Conservation (phyloP, 2,329 filamentous ascomycete species). For the Myriosclerotinia scirpicola region DNA sequence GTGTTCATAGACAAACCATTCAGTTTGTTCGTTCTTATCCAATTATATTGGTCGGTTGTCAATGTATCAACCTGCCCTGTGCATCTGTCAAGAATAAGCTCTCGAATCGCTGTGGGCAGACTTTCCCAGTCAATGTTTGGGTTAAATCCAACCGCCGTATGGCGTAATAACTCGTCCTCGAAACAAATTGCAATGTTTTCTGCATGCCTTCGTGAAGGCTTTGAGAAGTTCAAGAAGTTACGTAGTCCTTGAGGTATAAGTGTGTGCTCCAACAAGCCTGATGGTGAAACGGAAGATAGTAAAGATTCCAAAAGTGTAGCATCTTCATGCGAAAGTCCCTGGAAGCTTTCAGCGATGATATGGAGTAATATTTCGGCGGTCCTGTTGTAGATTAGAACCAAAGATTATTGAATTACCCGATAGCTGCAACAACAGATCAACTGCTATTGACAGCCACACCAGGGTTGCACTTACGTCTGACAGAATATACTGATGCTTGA, state of each 20-base stretch:
- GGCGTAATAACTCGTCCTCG: conserved; percentile 45
- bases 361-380: conserved; percentile 20
- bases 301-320: conserved; percentile 17
- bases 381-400: conserved; percentile 5
- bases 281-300: conserved; percentile 19
- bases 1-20: conserved; percentile 28
- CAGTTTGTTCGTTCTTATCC: conserved; percentile 31
- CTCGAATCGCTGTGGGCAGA: conserved; percentile 48
- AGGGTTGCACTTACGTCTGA: conserved; percentile 28
- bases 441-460: neutral
- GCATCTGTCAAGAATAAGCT: conserved; percentile 48
- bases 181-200: conserved; percentile 6
- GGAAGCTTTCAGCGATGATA: conserved; percentile 17
- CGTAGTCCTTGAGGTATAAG: conserved; percentile 18
- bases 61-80: conserved; percentile 42
- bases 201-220: conserved; percentile 12
- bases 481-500: conserved; percentile 31
- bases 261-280: conserved; percentile 18
- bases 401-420: neutral
- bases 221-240: conserved; percentile 16
- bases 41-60: conserved; percentile 31
- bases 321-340: conserved; percentile 11
- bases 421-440: neutral
- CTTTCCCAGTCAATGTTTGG: conserved; percentile 53
- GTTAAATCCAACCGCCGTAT: conserved; percentile 51